phyloP scores from a whole-genome alignment of 192 early-diverging fungal species.

The Helicostylum pulchrum region DNA sequence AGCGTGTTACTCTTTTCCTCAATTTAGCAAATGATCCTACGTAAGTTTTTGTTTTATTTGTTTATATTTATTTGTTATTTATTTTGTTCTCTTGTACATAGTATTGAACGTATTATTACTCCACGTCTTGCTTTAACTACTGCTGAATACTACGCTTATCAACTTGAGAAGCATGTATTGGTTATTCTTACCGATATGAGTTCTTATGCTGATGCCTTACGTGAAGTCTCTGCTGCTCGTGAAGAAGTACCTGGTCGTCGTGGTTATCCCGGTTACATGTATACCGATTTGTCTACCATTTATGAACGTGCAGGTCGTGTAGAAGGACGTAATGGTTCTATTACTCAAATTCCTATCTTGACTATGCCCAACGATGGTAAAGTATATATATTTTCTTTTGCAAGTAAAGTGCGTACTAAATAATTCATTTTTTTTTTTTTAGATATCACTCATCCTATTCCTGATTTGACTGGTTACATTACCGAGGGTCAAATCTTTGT shows the following conservation, averaged over 20 bases:
- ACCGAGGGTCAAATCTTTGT: slow-evolving; percentile 99
- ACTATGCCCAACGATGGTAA: slow-evolving; percentile 99
- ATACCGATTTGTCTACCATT: slow-evolving; percentile 99
- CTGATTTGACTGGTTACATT: slow-evolving; percentile 99
- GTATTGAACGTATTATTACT: slow-evolving; percentile 99
- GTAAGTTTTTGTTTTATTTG: slow-evolving; percentile 37
- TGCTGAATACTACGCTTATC: slow-evolving; percentile 99
- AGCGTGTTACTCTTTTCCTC: slow-evolving; percentile 96
- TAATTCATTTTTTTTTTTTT: not conserved
- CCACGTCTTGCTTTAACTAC: slow-evolving; percentile 97
- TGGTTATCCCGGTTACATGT: slow-evolving; percentile 99
- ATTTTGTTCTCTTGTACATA: slow-evolving; percentile 34
- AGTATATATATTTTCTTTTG: not conserved
- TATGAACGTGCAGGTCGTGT: slow-evolving; percentile 99
- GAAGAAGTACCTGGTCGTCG: slow-evolving; percentile 99
- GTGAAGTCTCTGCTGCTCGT: slow-evolving; percentile 98
- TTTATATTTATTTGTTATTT: slow-evolving; percentile 7
- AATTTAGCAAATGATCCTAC: slow-evolving; percentile 99
- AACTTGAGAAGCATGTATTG: slow-evolving; percentile 98
- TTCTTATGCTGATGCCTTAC: slow-evolving; percentile 98
- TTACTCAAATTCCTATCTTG: slow-evolving; percentile 99
- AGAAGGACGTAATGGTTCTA: slow-evolving; percentile 93
- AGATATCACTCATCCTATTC: slow-evolving; percentile 99
- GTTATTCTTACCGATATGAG: slow-evolving; percentile 99
- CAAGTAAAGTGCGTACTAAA: not conserved